Base-by-base conservation (phyloP, 2,329 filamentous ascomycete species). In the Fusarium hostae region DNA sequence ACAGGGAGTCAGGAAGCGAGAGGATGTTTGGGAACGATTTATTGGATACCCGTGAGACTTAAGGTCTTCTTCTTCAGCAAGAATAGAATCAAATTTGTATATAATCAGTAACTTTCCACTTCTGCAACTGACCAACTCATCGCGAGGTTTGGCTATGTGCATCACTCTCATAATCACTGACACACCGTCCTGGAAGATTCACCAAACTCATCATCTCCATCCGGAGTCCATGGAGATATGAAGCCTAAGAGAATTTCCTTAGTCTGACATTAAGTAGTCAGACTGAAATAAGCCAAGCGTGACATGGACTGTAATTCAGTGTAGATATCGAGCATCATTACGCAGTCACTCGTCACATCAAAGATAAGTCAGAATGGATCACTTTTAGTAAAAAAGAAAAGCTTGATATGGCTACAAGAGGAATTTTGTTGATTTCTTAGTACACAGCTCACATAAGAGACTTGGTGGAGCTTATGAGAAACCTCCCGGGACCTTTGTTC, bases 401-500 rank as follows among this genome's bases (percentile, higher is more conserved):
- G 67, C 59, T 72, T 75, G 66, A 73, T 78, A 76, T 77, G 77
- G 78, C 77, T 81, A 81, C 78, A 82, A 82, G 81, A 83, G 80
- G 80, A 85, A 84, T 82, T 82, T 82, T 82, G 80, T 82, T 82
- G 78, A 84, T 84, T 84, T 86, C 85, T 84, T 88, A 84, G 82
- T 89, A 89, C 87, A 89, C 86, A 87, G 86, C 85, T 86, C 86
- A 87, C 85, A 87, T 86, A 87, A 80, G 84, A 85, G 84, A 87
- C 84, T 87, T 81, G 81, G 85, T 84, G 85, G 85, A 87, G 85
- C 83, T 84, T 84, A 83, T 78, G 81, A 83, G 81, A 84, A 84
- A 81, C 80, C 82, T 82, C 82, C 80, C 82, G 78, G 80, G 81
- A 68, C 83, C 83, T 79, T 82, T 82, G 80, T 82, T 86, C 84